Base-by-base conservation (phyloP, 306 rosid species). In the Vigna unguiculata region DNA sequence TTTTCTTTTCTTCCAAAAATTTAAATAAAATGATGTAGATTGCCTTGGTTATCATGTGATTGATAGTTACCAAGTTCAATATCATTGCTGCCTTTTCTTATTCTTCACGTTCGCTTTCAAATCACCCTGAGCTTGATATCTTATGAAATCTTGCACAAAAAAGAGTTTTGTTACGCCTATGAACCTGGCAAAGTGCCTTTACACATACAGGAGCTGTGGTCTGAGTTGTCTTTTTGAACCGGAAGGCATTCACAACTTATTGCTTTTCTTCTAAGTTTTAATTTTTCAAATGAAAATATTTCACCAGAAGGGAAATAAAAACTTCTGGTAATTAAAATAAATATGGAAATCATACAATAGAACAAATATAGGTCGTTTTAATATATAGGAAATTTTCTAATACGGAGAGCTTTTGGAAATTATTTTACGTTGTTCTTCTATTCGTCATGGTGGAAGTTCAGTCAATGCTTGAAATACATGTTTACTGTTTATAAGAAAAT, bases 321-420 rank as follows among this genome's bases (percentile, higher is more conserved):
- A 41, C 73, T 71, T 45, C 32, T 72, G 43, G 47, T 43, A 40
- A 71, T 81, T 76, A 3, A 67, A 67, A 74, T 67, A 14, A 13
- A 8, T 75, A 32, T 30, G 66, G 55, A 67, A 59, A 17, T 15
- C 59, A 38, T 40, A 17, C 14, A 17, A 25, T 19, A 48, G 76
- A 38, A 67, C 59, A 47, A 21, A 34, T 58, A 22, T 16, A 66
- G 47, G 54, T 21, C 19, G n/a, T 12, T 55, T 73, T 14, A 14
- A 15, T 54, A 73, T 62, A 30, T 30, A 57, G 45, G 58, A 67
- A 47, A 20, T 36, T 75, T 74, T 47, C 53, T 74, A 57, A 43
- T n/a, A n/a, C 17, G 9, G 17, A 45, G 58, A 47, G 49, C 75
- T 15, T 69, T 28, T 40, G 52, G 77, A 76, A 19, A 22, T 24